Evolutionary conservation across 768 basidiomycete genomes (phyloP).

Genomic region (Phanerodontia chrysosporium): DNA sequence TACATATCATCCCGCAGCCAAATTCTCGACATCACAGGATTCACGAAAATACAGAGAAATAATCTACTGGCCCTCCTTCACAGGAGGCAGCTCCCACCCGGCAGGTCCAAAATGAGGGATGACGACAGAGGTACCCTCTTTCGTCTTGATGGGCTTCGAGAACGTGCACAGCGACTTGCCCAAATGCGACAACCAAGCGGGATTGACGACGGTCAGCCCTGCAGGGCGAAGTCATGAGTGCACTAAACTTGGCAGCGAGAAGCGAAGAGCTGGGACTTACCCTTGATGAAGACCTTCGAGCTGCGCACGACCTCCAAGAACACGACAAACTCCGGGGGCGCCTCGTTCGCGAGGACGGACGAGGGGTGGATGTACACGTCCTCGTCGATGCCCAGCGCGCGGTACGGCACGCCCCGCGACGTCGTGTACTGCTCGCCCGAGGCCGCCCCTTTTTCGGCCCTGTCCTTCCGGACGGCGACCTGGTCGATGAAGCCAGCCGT

Average conservation of each 20-base stretch:
- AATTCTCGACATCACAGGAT: too few relatives aligned
- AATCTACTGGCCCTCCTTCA: conserved; percentile 23
- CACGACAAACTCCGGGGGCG: conserved; percentile 73
- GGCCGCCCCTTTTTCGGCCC: conserved; percentile 53
- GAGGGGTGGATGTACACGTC: conserved; percentile 47
- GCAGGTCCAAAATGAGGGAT: conserved; percentile 83
- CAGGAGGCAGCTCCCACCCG: conserved; percentile 83
- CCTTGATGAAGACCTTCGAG: conserved; percentile 73
- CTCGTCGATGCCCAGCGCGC: conserved; percentile 71
- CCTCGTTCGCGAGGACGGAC: background rate
- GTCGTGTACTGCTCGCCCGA: conserved; percentile 69
- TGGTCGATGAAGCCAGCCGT: conserved; percentile 93
- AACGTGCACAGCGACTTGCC: conserved; percentile 84
- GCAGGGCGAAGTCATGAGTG: conserved; percentile 2
- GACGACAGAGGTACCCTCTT: conserved; percentile 61
- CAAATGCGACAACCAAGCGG: conserved; percentile 80
- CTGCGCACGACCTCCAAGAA: conserved; percentile 82
- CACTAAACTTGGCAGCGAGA: background rate
- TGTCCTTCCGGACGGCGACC: conserved; percentile 86
- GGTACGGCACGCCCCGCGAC: conserved; percentile 78
- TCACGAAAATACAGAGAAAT: background rate
- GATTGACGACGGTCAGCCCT: conserved; percentile 84
- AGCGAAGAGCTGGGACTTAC: conserved; percentile 33
- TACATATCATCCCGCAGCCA: too few relatives aligned
- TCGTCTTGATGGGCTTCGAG: conserved; percentile 78